These are phyloP conservation scores for Dacryopinax spathularia DNA, from an alignment of 768 basidiomycete genomes.

Conservation along the genomic window DNA sequence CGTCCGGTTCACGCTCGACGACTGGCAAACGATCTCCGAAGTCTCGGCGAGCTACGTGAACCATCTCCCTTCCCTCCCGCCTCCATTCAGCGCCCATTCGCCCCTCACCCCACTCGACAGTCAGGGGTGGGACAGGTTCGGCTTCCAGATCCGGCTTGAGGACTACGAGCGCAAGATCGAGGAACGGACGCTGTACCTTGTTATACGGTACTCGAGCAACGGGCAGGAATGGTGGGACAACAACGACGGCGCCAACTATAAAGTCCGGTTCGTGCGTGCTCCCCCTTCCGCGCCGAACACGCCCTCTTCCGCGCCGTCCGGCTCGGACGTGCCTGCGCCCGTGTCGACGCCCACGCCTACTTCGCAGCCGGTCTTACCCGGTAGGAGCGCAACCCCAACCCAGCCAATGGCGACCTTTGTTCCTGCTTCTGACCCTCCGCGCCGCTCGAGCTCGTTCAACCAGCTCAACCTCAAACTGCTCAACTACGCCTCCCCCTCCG, in stretches of 20 bases:
- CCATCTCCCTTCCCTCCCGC: slow-evolving; percentile 12
- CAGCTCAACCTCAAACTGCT: slow-evolving; percentile 3
- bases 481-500: background rate
- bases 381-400: too few relatives aligned
- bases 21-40: slow-evolving; percentile 93
- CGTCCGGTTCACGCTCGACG: slow-evolving; percentile 83
- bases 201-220: slow-evolving; percentile 45
- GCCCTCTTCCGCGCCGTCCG: background rate
- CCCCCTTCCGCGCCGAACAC: background rate
- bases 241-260: slow-evolving; percentile 66
- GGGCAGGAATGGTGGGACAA: slow-evolving; percentile 89
- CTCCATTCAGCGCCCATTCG: background rate
- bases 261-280: slow-evolving; percentile 44
- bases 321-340: background rate
- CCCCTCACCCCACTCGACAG: slow-evolving; percentile 5
- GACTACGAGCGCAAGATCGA: slow-evolving; percentile 58
- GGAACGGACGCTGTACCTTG: slow-evolving; percentile 69
- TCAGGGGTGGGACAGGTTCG: slow-evolving; percentile 51
- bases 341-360: too few relatives aligned
- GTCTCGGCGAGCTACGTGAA: slow-evolving; percentile 62
- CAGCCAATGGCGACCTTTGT: background rate
- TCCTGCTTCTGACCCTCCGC: background rate
- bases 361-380: background rate
- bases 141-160: slow-evolving; percentile 57
- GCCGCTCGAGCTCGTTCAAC: background rate